Conservation (phyloP, 306 rosid genomes). For the Trifolium dubium region DNA sequence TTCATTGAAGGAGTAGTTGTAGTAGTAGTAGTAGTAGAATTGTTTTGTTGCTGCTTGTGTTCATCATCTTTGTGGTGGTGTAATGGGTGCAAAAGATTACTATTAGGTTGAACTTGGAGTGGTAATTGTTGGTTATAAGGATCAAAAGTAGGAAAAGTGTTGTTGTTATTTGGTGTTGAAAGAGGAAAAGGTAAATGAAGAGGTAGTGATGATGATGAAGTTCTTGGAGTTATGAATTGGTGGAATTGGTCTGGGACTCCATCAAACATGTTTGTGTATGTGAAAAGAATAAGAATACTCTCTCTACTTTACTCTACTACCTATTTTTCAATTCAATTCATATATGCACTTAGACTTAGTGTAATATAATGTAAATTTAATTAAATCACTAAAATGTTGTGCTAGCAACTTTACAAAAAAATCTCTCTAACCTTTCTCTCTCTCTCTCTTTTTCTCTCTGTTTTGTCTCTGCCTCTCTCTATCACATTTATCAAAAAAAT, state of each 20-base stretch:
- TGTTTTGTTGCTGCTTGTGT: slow-evolving; percentile 28
- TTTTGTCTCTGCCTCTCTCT: slow-evolving; percentile 46
- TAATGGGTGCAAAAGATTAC: slow-evolving; percentile 56
- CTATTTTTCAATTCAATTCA: slow-evolving; percentile 31
- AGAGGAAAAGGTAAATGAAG: slow-evolving; percentile 69
- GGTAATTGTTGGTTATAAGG: slow-evolving; percentile 45
- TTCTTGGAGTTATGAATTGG: slow-evolving; percentile 79
- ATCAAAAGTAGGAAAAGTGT: slow-evolving; percentile 41
- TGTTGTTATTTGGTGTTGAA: slow-evolving; percentile 16
- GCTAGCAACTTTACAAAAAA: slow-evolving; percentile 45
- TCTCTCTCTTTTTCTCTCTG: slow-evolving; percentile 32
- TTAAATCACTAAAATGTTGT: slow-evolving; percentile 57
- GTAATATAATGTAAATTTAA: slow-evolving; percentile 59
- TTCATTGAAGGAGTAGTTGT: slow-evolving; percentile 34
- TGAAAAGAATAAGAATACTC: background rate
- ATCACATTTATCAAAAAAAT: slow-evolving; percentile 66
- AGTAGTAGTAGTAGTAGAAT: background rate
- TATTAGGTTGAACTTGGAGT: slow-evolving; percentile 50
- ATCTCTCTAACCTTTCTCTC: slow-evolving; percentile 8
- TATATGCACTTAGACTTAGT: slow-evolving; percentile 23
- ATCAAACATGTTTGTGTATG: slow-evolving; percentile 79
- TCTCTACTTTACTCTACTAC: slow-evolving; percentile 39
- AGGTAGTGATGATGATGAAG: slow-evolving; percentile 51
- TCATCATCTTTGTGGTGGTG: slow-evolving; percentile 50
- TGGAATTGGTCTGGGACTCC: slow-evolving; percentile 90